phyloP scores from a whole-genome alignment of 2,329 filamentous ascomycete genomes.

The Penicillium sumatraense region DNA sequence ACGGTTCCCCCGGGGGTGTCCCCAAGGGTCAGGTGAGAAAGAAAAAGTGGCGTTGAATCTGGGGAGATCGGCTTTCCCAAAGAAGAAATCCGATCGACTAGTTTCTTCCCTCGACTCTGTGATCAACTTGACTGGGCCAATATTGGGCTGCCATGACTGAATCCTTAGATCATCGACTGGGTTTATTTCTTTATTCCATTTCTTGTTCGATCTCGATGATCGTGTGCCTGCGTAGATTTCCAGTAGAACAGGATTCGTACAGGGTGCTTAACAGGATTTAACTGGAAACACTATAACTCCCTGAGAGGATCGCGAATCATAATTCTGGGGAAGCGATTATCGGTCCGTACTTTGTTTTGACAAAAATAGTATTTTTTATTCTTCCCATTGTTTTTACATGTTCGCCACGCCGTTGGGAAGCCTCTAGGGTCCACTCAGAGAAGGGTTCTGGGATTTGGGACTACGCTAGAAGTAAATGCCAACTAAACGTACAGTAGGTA shows the following conservation, averaged over 20 bases:
- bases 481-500: too few species aligned
- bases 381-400: background rate
- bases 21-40: constrained; percentile 14
- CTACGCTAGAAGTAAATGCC: too few species aligned
- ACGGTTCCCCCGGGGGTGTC: background rate
- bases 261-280: background rate
- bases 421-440: background rate
- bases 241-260: background rate
- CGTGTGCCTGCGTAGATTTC: background rate
- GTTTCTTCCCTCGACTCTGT: background rate
- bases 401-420: background rate
- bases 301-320: background rate
- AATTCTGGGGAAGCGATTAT: background rate
- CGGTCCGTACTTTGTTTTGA: background rate
- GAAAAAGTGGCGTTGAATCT: constrained; percentile 8
- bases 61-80: constrained; percentile 23
- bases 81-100: constrained; percentile 20
- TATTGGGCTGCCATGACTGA: background rate
- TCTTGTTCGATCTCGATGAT: too few species aligned
- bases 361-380: background rate
- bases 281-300: too few species aligned
- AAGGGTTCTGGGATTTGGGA: too few species aligned
- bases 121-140: background rate
- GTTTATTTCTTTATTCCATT: background rate
- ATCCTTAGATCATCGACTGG: background rate